A percentile compares a stretch with the other conserved stretches of the same genome.
These are phyloP conservation scores for Periconia macrospinosa DNA, from an alignment of 2,329 filamentous ascomycete genomes.

Conservation along the genomic window DNA sequence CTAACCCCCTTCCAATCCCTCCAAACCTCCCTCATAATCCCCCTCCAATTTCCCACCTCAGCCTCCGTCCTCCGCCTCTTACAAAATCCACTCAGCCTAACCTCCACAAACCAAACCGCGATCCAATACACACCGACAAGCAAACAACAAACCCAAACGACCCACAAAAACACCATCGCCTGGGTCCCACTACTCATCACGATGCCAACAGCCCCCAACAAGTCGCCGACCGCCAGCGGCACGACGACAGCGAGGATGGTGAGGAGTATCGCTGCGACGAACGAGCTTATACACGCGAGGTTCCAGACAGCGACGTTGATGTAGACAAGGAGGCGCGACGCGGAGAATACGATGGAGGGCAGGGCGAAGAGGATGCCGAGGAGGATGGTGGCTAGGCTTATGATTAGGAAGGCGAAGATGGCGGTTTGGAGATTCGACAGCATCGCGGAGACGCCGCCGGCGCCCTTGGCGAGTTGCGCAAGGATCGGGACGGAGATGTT, in stretches of 20 bases:
- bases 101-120: slow-evolving; percentile 30
- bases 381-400: slow-evolving; percentile 15
- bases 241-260: slow-evolving; percentile 13
- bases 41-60: slow-evolving; percentile 27
- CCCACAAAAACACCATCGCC: slow-evolving; percentile 21
- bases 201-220: slow-evolving; percentile 14
- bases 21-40: slow-evolving; percentile 15
- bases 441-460: slow-evolving; percentile 4
- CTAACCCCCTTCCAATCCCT: slow-evolving; percentile 17
- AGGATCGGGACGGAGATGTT: slow-evolving; percentile 19
- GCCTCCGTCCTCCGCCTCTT: slow-evolving; percentile 17
- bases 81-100: slow-evolving; percentile 17
- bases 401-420: slow-evolving; percentile 20
- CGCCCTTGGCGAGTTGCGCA: slow-evolving; percentile 7
- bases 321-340: slow-evolving; percentile 24
- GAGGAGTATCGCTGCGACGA: slow-evolving; percentile 18
- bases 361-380: slow-evolving; percentile 13
- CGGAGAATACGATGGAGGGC: slow-evolving; percentile 22
- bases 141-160: slow-evolving; percentile 14
- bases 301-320: slow-evolving; percentile 16
- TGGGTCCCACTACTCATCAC: slow-evolving; percentile 10
- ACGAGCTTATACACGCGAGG: slow-evolving; percentile 10
- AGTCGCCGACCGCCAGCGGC: slow-evolving; percentile 1
- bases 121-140: slow-evolving; percentile 21
- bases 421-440: slow-evolving; percentile 9